phyloP scores from a whole-genome alignment of 352 stramenopile genomes.

The Globisporangium cylindrosporum region DNA sequence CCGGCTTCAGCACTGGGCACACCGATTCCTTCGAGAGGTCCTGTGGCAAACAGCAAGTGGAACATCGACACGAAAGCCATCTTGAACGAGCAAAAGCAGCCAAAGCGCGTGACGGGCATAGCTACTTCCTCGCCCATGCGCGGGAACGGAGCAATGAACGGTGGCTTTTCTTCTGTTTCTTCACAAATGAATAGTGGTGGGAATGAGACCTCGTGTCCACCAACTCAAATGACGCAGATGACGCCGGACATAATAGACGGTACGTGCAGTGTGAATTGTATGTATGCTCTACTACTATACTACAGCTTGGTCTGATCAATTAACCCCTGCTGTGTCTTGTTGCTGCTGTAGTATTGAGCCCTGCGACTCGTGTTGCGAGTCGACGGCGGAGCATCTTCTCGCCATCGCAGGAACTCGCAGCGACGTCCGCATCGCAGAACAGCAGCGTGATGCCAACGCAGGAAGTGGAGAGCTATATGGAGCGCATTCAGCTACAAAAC shows the following conservation, averaged over 20 bases:
- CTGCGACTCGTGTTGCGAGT: neutral
- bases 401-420: neutral
- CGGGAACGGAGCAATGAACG: neutral
- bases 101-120: conserved; percentile 15
- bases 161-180: neutral
- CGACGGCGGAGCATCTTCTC: conserved; percentile 14
- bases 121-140: conserved; percentile 10
- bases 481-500: conserved; percentile 47
- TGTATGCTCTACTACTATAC: neutral
- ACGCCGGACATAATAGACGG: neutral
- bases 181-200: neutral
- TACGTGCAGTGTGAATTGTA: neutral
- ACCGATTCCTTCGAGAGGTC: conserved; percentile 25
- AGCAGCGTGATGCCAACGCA: conserved; percentile 41
- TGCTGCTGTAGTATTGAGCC: neutral
- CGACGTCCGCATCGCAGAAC: neutral
- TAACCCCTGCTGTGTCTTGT: neutral
- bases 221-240: conserved; percentile 20
- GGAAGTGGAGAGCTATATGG: conserved; percentile 50
- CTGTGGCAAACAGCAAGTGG: conserved; percentile 66
- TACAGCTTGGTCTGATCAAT: neutral
- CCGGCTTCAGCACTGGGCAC: neutral
- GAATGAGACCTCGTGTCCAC: neutral
- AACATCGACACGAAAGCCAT: conserved; percentile 66
- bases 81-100: conserved; percentile 42